phyloP scores from a whole-genome alignment of 2,329 filamentous ascomycete species.

The Teratosphaeria pseudoeucalypti region DNA sequence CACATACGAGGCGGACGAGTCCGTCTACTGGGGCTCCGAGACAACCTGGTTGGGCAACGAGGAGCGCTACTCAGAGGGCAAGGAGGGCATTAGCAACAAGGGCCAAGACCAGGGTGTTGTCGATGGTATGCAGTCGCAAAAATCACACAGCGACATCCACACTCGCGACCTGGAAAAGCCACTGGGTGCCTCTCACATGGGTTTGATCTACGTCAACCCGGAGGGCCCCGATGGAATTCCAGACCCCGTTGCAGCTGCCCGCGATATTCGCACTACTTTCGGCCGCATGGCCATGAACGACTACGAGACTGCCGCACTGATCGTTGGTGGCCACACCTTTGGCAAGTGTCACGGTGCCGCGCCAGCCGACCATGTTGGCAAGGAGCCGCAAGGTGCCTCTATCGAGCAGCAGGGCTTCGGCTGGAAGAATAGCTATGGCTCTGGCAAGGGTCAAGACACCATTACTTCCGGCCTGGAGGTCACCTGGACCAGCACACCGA shows the following conservation, averaged over 20 bases:
- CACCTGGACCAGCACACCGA: slow-evolving; percentile 66
- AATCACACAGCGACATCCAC: slow-evolving; percentile 40
- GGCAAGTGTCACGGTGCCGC: slow-evolving; percentile 73
- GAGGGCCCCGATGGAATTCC: slow-evolving; percentile 65
- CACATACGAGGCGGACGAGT: slow-evolving; percentile 66
- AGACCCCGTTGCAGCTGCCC: slow-evolving; percentile 57
- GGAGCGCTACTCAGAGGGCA: slow-evolving; percentile 51
- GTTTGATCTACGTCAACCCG: slow-evolving; percentile 74
- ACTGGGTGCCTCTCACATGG: slow-evolving; percentile 60
- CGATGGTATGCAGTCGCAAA: slow-evolving; percentile 32
- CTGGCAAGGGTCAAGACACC: slow-evolving; percentile 60
- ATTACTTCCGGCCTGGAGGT: slow-evolving; percentile 72
- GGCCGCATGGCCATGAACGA: slow-evolving; percentile 75
- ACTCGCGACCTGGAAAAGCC: slow-evolving; percentile 57
- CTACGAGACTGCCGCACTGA: slow-evolving; percentile 69
- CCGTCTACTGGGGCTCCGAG: slow-evolving; percentile 68
- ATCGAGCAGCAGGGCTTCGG: slow-evolving; percentile 61
- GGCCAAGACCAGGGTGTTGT: slow-evolving; percentile 30
- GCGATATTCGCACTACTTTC: slow-evolving; percentile 66
- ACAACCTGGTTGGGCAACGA: slow-evolving; percentile 66
- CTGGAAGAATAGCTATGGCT: slow-evolving; percentile 55
- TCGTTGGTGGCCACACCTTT: slow-evolving; percentile 68
- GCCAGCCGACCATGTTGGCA: slow-evolving; percentile 51
- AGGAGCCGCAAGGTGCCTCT: slow-evolving; percentile 55
- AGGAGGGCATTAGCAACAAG: slow-evolving; percentile 30